Conservation (phyloP, 371 early-diverging fungal genomes). For the Mortierella sp. region DNA sequence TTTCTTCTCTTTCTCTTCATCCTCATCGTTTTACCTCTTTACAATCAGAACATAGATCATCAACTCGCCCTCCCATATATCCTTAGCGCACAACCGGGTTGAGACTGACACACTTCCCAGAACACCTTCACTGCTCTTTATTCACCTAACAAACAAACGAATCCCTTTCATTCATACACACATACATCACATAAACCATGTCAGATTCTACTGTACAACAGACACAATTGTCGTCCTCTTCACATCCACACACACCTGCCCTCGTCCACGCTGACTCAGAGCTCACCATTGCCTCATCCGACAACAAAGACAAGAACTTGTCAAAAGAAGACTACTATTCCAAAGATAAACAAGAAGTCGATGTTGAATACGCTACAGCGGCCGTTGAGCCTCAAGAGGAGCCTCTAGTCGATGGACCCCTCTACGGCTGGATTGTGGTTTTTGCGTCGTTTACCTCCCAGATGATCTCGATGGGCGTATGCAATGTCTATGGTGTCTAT, state of each 20-base stretch:
- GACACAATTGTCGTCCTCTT: neutral
- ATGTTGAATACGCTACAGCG: constrained; percentile 18
- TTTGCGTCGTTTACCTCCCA: constrained; percentile 60
- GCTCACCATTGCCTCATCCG: constrained; percentile 17
- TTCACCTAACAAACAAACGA: neutral
- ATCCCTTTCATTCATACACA: neutral
- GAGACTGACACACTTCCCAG: neutral
- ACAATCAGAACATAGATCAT: neutral
- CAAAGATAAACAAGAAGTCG: neutral
- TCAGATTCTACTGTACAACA: constrained; percentile 10
- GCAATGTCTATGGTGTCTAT: constrained; percentile 64
- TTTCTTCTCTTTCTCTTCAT: constrained; percentile 7
- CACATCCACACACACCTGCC: neutral
- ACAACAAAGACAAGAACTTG: constrained; percentile 2
- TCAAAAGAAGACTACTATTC: neutral
- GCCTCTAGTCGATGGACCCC: constrained; percentile 29
- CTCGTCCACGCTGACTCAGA: constrained; percentile 29
- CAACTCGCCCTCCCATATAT: neutral
- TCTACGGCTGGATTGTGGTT: constrained; percentile 63
- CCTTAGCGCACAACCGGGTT: neutral
- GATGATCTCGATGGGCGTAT: constrained; percentile 63
- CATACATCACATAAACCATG: neutral
- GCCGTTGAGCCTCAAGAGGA: constrained; percentile 18
- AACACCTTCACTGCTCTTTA: neutral
- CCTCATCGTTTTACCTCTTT: constrained; percentile 2